Base-by-base conservation (phyloP, 345 rosid genomes). In the Melastoma malabathricum region DNA sequence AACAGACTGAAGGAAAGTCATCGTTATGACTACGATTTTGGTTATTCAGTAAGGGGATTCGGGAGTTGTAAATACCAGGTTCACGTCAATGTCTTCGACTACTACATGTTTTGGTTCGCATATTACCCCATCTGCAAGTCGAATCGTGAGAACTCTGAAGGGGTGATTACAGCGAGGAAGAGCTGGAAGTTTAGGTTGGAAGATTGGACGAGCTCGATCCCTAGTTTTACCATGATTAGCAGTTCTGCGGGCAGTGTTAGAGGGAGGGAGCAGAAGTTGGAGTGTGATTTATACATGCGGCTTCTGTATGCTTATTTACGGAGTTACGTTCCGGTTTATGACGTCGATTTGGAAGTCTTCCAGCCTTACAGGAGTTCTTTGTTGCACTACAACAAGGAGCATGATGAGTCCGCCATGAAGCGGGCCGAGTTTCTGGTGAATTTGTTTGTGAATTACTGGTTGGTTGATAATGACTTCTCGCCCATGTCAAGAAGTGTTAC, bases 41-140 rank as follows among this genome's bases (percentile, higher is more conserved):
- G 2, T 12, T 34, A 83, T 51, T 61, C 79, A 9, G 47, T 57
- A 60, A 73, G 75, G 25, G 83, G 82, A 9, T 47, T 55, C 60
- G 72, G 75, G 25, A 81, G 82, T 13, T 71, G 84, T 25, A 56
- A 59, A 3, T 70, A 49, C 63, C 85, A 81, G 55, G 74, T 90
- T 56, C 82, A 83, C 46, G 64, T 86, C 18, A 78, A 80, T 53
- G 83, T 89, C 54, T 79, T 89, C 7, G 89, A 89, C 66, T 89
- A 89, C 61, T 89, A 66, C 68, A 59, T 89, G 81, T 89, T 85
- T 65, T 85, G 97, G 97, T 76, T 83, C 70, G 86, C 93, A 41
- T 89, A 89, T 64, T 83, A 86, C 63, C 98, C 98, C 1, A 71
- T 81, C 49, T 78, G 82, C 57, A 80, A 76, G 77, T 86, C 78